These are phyloP conservation scores for Lachancea waltii DNA, from an alignment of 805 yeast genomes.

Conservation along the genomic window DNA sequence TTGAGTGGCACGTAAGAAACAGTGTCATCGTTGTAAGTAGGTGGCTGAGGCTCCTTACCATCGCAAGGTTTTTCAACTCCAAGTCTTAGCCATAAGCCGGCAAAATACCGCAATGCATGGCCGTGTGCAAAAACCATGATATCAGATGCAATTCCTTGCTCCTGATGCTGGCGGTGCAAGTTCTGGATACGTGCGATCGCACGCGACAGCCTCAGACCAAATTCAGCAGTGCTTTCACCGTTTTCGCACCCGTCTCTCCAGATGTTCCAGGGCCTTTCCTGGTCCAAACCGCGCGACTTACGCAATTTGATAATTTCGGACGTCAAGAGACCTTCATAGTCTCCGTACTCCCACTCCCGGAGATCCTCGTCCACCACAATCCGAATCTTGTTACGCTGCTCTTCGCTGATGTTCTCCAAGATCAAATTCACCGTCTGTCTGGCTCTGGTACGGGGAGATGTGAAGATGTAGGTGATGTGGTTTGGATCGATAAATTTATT, in stretches of 20 bases:
- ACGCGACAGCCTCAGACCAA: conserved; percentile 64
- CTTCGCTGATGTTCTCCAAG: conserved; percentile 42
- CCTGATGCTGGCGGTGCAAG: conserved; percentile 51
- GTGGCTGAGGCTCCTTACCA: conserved; percentile 16
- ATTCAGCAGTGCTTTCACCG: conserved; percentile 68
- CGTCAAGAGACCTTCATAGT: conserved; percentile 81
- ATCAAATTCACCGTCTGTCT: conserved; percentile 64
- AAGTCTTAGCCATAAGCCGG: conserved; percentile 71
- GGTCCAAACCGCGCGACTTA: conserved; percentile 48
- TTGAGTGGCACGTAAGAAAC: conserved; percentile 32
- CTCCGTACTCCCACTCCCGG: conserved; percentile 96
- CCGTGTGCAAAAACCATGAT: conserved; percentile 88
- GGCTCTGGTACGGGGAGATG: conserved; percentile 82
- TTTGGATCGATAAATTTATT: conserved; percentile 57
- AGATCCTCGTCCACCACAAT: conserved; percentile 56
- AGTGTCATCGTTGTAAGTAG: conserved; percentile 25
- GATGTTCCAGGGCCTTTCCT: conserved; percentile 58
- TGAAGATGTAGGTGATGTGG: conserved; percentile 55
- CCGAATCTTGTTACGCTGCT: conserved; percentile 38
- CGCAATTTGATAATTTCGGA: conserved; percentile 58
- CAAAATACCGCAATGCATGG: conserved; percentile 83
- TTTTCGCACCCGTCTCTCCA: conserved; percentile 92
- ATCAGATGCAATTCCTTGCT: conserved; percentile 52
- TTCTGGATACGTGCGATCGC: conserved; percentile 58
- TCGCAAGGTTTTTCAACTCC: conserved; percentile 30